Evolutionary conservation across 805 yeast genomes (phyloP), one percentile per base, ranked within the genome.

Genomic region (Kluyveromyces lactis): DNA sequence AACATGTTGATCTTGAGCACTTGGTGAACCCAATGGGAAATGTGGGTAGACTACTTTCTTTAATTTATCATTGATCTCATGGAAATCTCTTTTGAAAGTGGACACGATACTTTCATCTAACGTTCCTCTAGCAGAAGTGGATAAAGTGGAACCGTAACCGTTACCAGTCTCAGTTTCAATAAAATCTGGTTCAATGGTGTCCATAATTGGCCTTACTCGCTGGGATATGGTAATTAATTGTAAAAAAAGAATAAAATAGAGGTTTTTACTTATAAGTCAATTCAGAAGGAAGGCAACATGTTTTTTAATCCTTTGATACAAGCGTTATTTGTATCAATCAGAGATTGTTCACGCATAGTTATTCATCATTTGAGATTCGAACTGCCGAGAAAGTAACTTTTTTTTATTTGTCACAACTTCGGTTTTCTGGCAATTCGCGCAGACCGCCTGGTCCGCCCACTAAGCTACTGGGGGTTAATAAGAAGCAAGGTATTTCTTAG

Each of bases 211-310:
- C 6, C 21, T 21, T 18, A 17, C 16, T 12, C 29, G 9, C 30
- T 9, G 24, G 11, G 18, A 15, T 33, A 29, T 9, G 26, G 8
- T 11, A n/a, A 27, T 27, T 39, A 10, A 12, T 29, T 9, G 11
- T 15, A n/a, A 11, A 24, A 18, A 9, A 9, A 26, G 19, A 38
- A 16, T 9, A 24, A 29, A 17, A 27, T 33, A 33, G 31, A 39
- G 41, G 42, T 21, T 21, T 21, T n/a, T n/a, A n/a, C n/a, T n/a
- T 31, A n/a, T n/a, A n/a, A n/a, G n/a, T n/a, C 38, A 43, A 26
- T 33, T 60, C 66, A 61, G 66, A 58, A 60, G 66, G 66, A 61
- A 61, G 64, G 66, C 66, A 61, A 60, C 66, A 60, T 47, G 58
- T 53, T 58, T 61, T 57, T 49, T 58, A 60, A 60, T 58, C 63